Evolutionary conservation across 495 filamentous ascomycete genomes (phyloP).

Genomic region (Pseudoneurospora amorphoporcata): DNA sequence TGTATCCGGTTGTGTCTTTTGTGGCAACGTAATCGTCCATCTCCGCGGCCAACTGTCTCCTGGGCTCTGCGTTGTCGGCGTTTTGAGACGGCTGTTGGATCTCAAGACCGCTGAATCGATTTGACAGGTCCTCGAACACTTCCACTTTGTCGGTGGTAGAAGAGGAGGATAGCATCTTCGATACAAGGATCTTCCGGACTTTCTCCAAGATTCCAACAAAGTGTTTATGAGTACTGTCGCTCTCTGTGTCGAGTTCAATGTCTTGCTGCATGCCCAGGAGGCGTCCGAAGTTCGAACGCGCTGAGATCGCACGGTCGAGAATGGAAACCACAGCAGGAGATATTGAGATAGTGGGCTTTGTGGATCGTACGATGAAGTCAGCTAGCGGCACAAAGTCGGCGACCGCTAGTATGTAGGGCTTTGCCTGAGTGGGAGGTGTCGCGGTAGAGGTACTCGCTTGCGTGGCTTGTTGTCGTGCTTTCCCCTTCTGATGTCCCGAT

Average conservation of each 20-base stretch:
- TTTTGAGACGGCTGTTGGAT: background rate
- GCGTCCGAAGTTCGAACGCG: conserved; percentile 8
- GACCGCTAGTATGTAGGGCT: conserved; percentile 26
- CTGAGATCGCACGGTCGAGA: conserved; percentile 17
- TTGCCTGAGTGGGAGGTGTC: background rate
- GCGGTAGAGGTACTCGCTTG: conserved; percentile 3
- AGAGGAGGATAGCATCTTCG: background rate
- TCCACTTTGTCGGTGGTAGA: background rate
- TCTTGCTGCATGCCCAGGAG: conserved; percentile 6
- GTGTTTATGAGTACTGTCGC: conserved; percentile 21
- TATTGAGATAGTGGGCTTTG: conserved; percentile 13
- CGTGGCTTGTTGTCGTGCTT: conserved; percentile 12
- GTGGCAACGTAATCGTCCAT: background rate
- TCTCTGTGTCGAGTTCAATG: background rate
- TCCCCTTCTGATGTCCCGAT: conserved; percentile 20
- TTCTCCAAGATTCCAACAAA: conserved; percentile 27
- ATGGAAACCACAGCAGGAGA: conserved; percentile 12
- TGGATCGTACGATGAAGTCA: conserved; percentile 19
- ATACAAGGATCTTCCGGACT: conserved; percentile 21
- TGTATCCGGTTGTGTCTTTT: background rate
- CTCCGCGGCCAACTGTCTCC: background rate
- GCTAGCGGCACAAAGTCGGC: conserved; percentile 30
- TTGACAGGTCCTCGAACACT: background rate
- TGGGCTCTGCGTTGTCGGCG: background rate
- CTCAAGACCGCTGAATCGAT: background rate